Evolutionary conservation across 805 yeast species (phyloP).

Genomic region (Candida sonorensis): DNA sequence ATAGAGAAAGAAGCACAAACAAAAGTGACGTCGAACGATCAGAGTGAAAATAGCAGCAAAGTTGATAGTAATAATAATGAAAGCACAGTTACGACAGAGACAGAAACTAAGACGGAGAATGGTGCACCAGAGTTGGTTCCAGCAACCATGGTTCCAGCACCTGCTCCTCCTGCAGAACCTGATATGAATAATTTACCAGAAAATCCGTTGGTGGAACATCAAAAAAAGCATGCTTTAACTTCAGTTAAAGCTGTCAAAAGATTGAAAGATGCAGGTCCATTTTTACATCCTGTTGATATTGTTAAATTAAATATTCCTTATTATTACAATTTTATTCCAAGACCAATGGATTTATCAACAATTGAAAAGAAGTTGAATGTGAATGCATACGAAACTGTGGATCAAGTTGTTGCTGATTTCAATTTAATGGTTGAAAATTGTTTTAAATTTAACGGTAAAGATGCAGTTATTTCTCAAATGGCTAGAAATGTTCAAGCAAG

Average conservation of each 20-base stretch:
- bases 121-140: conserved; percentile 20
- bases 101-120: conserved; percentile 3
- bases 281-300: conserved; percentile 83
- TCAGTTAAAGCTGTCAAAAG: conserved; percentile 83
- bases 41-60: conserved; percentile 1
- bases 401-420: conserved; percentile 68
- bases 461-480: conserved; percentile 82
- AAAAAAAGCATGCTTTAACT: conserved; percentile 69
- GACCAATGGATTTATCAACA: conserved; percentile 92
- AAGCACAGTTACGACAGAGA: neutral
- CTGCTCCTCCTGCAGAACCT: conserved; percentile 68
- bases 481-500: conserved; percentile 85
- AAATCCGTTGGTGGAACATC: conserved; percentile 74
- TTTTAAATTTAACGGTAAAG: conserved; percentile 75
- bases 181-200: conserved; percentile 63
- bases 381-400: conserved; percentile 67
- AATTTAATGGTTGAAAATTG: conserved; percentile 82
- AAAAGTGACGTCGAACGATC: neutral
- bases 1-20: neutral
- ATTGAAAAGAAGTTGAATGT: conserved; percentile 72
- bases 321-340: conserved; percentile 72
- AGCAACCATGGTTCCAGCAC: conserved; percentile 52
- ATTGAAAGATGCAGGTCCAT: conserved; percentile 88
- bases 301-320: conserved; percentile 85
- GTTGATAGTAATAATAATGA: conserved; percentile 1